Conservation (phyloP, 106 monocot genomes). For the Dendrobium nobile region DNA sequence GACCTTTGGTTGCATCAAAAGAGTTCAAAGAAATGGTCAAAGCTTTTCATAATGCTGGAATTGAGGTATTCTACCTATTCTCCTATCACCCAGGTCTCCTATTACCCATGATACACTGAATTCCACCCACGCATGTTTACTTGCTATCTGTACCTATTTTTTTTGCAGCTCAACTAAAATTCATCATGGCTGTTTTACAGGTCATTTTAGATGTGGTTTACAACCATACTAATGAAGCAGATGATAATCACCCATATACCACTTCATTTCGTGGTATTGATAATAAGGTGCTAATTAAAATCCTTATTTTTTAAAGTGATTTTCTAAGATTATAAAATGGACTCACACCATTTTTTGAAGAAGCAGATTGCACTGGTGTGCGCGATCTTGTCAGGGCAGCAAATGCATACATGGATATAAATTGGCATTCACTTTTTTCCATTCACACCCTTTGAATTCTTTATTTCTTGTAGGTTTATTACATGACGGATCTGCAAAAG, state of each 20-base stretch:
- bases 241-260: slow-evolving; percentile 68
- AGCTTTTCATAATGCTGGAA: slow-evolving; percentile 90
- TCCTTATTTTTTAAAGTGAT: background rate
- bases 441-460: background rate
- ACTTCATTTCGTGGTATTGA: slow-evolving; percentile 99
- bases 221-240: slow-evolving; percentile 96
- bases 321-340: background rate
- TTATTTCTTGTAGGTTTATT: slow-evolving; percentile 65
- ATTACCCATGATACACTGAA: background rate
- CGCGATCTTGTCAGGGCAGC: background rate
- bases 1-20: slow-evolving; percentile 60
- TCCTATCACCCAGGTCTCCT: background rate
- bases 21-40: slow-evolving; percentile 97
- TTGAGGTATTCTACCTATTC: slow-evolving; percentile 49
- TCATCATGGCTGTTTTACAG: slow-evolving; percentile 28
- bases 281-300: slow-evolving; percentile 56
- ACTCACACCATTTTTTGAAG: background rate
- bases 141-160: background rate
- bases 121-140: background rate
- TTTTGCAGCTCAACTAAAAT: slow-evolving; percentile 6
- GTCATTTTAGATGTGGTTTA: slow-evolving; percentile 98
- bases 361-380: background rate
- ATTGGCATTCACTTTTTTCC: background rate
- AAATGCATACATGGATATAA: background rate
- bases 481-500: slow-evolving; percentile 69